Conservation (phyloP, 2,329 filamentous ascomycete genomes). For the Pyrenochaeta sp. region DNA sequence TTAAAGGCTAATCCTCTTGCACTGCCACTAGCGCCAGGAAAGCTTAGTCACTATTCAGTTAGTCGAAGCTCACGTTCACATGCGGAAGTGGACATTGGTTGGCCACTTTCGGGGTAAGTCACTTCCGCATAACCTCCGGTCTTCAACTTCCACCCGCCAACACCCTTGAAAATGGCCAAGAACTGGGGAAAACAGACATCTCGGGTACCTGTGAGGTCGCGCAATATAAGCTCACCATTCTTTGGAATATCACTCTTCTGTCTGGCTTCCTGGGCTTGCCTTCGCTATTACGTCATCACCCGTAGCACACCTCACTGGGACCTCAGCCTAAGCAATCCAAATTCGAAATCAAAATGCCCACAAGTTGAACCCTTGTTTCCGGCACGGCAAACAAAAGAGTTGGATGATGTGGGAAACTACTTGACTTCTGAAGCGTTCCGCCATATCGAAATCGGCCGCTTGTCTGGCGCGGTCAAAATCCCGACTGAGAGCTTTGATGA, state of each 20-base stretch:
- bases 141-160: constrained; percentile 2
- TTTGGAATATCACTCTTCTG: constrained; percentile 14
- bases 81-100: too few relatives aligned
- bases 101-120: too few relatives aligned
- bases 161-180: constrained; percentile 23
- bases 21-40: too few relatives aligned
- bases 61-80: too few relatives aligned
- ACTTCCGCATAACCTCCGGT: constrained; percentile 1
- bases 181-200: constrained; percentile 15
- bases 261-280: not conserved
- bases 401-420: constrained; percentile 40
- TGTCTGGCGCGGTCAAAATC: constrained; percentile 61
- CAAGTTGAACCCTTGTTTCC: constrained; percentile 43
- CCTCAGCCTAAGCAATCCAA: constrained; percentile 2
- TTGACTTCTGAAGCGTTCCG: constrained; percentile 38
- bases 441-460: constrained; percentile 41
- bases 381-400: constrained; percentile 27
- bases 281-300: constrained; percentile 20
- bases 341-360: constrained; percentile 27
- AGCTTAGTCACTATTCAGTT: too few relatives aligned
- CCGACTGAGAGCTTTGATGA: constrained; percentile 66
- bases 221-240: constrained; percentile 1
- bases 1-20: too few relatives aligned
- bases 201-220: not conserved
- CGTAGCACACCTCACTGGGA: constrained; percentile 17